Base-by-base conservation (phyloP, 805 yeast genomes). In the Candida dajiaensis region DNA sequence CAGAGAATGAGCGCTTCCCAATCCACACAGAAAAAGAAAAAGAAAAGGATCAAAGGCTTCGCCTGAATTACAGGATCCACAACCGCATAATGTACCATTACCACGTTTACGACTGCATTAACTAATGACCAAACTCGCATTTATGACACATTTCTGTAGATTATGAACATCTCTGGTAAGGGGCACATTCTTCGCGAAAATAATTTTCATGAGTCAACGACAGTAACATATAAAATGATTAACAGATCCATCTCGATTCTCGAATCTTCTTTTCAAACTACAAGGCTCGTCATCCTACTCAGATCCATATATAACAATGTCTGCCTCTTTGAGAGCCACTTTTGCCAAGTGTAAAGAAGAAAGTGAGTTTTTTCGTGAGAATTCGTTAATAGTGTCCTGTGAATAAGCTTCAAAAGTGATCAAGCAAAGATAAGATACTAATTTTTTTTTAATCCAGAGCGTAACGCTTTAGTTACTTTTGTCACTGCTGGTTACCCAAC, bases 401-500 rank as follows among this genome's bases (percentile, higher is more conserved):
- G 19, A 8, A 18, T 7, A 18, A n/a, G 16, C 16, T 19, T 4
- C 37, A 9, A 16, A 10, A 16, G 19, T 16, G n/a, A 16, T 45
- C 45, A 37, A 46, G 41, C 39, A 25, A 20, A 7, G n/a, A n/a
- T n/a, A n/a, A 23, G 6, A 3, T 31, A 29, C 22, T 25, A 11
- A 21, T 15, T 21, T 33, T 9, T n/a, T 20, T 28, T 9, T 11
- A 9, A 6, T 15, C 4, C 41, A 56, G 76, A 80, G 57, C 87
- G 99, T 58, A 81, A 83, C 58, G 97, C 97, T 38, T 74, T 94
- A 57, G 85, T 94, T 42, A 87, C 96, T 39, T 94, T 92, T 62
- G 75, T 90, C 62, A 94, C 99, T 21, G 97, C 96, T 4, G 99
- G 97, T 18, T 89, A 73, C 69, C 99, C 99, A 44, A 75, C 89